A percentile compares a stretch with the other conserved stretches of the same genome.
Conservation (phyloP, 75 land plant species). For the Pinus taeda region DNA sequence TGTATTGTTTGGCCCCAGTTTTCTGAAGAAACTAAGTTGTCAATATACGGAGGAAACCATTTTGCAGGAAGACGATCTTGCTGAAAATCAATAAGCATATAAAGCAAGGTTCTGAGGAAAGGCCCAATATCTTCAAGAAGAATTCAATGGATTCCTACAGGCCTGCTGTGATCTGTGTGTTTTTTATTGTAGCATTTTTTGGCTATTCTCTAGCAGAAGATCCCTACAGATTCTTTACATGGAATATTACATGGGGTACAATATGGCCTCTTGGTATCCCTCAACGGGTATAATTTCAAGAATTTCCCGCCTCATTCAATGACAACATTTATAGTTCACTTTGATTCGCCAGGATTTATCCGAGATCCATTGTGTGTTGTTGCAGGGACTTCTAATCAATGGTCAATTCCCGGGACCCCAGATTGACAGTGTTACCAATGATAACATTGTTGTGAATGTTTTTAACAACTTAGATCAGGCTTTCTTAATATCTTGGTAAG, state of each 20-base stretch:
- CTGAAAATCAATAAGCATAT: not conserved
- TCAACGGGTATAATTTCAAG: not conserved
- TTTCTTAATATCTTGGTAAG: conserved; percentile 78
- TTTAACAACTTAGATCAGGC: conserved; percentile 74
- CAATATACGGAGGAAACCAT: not conserved
- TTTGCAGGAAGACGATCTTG: not conserved
- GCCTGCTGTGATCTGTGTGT: not conserved
- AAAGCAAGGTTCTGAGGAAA: not conserved
- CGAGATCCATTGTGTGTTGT: not conserved
- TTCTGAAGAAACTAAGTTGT: not conserved
- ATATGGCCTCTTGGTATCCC: conserved; percentile 38
- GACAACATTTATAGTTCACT: not conserved
- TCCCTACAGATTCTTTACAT: conserved; percentile 60
- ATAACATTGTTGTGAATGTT: conserved; percentile 73
- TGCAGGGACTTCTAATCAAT: conserved; percentile 90
- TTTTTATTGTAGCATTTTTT: not conserved
- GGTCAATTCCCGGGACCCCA: conserved; percentile 90
- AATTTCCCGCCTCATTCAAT: conserved; percentile 24
- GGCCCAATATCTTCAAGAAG: not conserved
- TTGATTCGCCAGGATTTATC: not conserved
- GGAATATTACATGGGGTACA: conserved; percentile 40
- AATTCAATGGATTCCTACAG: too few relatives aligned
- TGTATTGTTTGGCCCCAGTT: not conserved
- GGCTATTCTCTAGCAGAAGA: not conserved
- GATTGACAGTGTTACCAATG: conserved; percentile 67